Evolutionary conservation across 202 grass and related monocot species (phyloP), one percentile per base, ranked within the genome.

Genomic region (Cymbopogon flexuosus): DNA sequence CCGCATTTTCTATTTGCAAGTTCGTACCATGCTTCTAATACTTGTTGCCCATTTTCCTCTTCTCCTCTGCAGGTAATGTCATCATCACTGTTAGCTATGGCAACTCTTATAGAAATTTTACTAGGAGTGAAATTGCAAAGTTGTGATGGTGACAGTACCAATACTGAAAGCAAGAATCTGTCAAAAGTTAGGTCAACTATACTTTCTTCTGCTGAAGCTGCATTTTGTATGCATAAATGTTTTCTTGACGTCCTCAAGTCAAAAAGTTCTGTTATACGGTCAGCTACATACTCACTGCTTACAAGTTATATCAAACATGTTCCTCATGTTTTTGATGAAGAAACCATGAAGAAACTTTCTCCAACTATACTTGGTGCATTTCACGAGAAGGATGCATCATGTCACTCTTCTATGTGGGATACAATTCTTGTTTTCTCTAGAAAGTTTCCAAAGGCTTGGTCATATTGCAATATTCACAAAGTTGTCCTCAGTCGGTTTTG

Each of bases 81-180:
- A 59, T 98, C 92, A 24, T 94, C 95, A 68, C 42, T 98, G 84
- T 82, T 98, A 70, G 90, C 92, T 77, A 86, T 93, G 81, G 88
- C 95, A 66, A 94, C 95, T 77, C 88, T 98, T 73, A 76, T 93
- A 43, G 95, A 98, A 69, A 92, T 97, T 88, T 85, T 97, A 70
- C 62, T 97, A 40, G 94, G 88, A 66, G 79, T 82, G 79, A 94
- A 94, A 72, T 85, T 89, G 52, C 71, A 87, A 82, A 89, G 69
- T 63, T 80, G 49, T 76, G 66, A 74, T 62, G 41, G 56, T 79
- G 88, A 92, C 75, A 82, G 65, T 84, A 30, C 43, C 19, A 88
- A 64, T 78, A 70, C 84, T 34, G 89, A 88, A 88, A 90, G 86
- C 39, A 92, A 80, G 69, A 79, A 70, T 82, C 68, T 91, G 67